These are phyloP conservation scores for Saturnispora saitoi DNA, from an alignment of 805 yeast species.

Conservation along the genomic window DNA sequence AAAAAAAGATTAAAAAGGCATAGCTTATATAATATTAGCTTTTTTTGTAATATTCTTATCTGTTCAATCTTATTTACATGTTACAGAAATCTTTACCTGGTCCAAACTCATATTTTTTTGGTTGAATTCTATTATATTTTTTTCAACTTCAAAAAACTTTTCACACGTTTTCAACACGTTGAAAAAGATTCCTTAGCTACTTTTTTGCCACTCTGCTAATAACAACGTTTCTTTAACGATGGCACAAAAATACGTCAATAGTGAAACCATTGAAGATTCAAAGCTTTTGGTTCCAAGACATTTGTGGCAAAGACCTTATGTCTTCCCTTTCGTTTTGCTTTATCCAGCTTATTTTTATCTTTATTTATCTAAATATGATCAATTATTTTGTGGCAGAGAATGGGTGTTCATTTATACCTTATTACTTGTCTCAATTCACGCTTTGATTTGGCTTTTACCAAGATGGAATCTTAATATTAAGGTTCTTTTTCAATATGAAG, in stretches of 20 bases:
- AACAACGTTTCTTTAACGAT: conserved; percentile 10
- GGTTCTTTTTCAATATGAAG: conserved; percentile 56
- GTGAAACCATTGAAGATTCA: conserved; percentile 64
- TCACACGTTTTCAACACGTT: not conserved
- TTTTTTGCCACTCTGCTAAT: not conserved
- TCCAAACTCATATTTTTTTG: no score
- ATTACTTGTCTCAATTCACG: conserved; percentile 61
- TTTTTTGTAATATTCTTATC: no score
- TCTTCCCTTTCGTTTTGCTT: conserved; percentile 69
- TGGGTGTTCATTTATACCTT: conserved; percentile 92
- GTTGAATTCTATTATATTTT: no score
- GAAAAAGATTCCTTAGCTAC: not conserved
- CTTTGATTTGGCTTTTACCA: conserved; percentile 81
- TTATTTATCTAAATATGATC: conserved; percentile 63
- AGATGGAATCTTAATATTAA: conserved; percentile 78
- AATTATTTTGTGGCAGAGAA: conserved; percentile 78
- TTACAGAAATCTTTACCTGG: not conserved
- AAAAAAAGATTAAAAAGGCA: no score
- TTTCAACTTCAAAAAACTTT: not conserved
- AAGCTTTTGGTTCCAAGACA: conserved; percentile 67
- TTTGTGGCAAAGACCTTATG: conserved; percentile 57
- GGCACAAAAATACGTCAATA: conserved; percentile 44
- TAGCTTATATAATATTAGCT: no score
- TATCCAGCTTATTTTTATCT: conserved; percentile 68
- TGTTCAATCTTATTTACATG: no score